Evolutionary conservation across 192 early-diverging fungal genomes (phyloP).

Genomic region (Dispira parvispora): DNA sequence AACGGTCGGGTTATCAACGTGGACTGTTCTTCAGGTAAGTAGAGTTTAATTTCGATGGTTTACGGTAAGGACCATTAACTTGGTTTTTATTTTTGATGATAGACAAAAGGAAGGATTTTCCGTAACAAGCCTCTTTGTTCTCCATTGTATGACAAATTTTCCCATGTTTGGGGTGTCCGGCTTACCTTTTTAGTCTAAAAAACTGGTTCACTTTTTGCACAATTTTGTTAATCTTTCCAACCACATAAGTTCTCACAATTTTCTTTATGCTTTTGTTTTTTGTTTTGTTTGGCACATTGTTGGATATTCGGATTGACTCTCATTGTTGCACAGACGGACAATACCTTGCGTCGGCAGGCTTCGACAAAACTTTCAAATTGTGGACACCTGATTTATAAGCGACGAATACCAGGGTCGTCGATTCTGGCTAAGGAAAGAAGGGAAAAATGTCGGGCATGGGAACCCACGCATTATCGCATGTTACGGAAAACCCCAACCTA

Average conservation of each 20-base stretch:
- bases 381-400: slow-evolving; percentile 39
- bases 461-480: too few species aligned
- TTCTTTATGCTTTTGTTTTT: too few species aligned
- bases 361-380: slow-evolving; percentile 92
- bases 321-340: slow-evolving; percentile 37
- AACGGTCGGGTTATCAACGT: slow-evolving; percentile 80
- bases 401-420: background rate
- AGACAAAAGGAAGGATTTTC: slow-evolving; percentile 7
- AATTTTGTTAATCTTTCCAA: background rate
- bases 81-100: slow-evolving; percentile 9
- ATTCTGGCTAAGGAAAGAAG: too few species aligned
- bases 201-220: background rate
- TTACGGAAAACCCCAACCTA: too few species aligned
- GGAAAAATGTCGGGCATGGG: too few species aligned
- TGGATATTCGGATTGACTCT: too few species aligned
- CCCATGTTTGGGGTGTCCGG: background rate
- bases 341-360: slow-evolving; percentile 72
- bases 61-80: background rate
- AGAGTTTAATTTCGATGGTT: background rate
- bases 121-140: background rate
- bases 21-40: slow-evolving; percentile 49
- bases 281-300: too few species aligned
- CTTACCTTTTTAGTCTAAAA: background rate
- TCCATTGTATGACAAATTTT: background rate
- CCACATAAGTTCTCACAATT: too few species aligned